A percentile compares a stretch with the other conserved stretches of the same genome.
Evolutionary conservation across 2,329 filamentous ascomycete genomes (phyloP).

Genomic region (Coniochaeta sp.): DNA sequence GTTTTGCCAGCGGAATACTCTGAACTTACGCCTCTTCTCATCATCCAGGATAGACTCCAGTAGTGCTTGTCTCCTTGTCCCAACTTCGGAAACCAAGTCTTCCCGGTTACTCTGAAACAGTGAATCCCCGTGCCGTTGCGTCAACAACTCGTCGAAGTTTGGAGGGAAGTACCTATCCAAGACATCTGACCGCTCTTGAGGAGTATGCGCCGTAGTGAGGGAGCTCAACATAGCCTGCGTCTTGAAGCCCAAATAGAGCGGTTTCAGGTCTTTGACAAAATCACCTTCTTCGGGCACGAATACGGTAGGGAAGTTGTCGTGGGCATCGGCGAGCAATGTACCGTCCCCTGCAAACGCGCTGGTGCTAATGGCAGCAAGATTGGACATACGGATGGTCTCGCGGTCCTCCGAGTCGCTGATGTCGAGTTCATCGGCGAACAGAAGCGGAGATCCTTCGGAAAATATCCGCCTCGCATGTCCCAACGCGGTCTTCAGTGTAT

Average conservation of each 20-base stretch:
- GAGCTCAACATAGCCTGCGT: slow-evolving; percentile 45
- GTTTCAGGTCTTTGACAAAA: slow-evolving; percentile 31
- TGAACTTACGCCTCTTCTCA: slow-evolving; percentile 18
- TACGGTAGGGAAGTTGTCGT: slow-evolving; percentile 37
- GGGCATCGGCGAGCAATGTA: slow-evolving; percentile 31
- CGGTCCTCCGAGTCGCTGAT: slow-evolving; percentile 28
- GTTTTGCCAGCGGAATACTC: not conserved
- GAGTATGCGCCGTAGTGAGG: slow-evolving; percentile 41
- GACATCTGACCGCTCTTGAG: slow-evolving; percentile 30
- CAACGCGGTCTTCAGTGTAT: slow-evolving; percentile 23
- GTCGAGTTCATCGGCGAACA: slow-evolving; percentile 28
- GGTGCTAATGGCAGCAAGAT: slow-evolving; percentile 38
- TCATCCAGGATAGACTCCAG: slow-evolving; percentile 49
- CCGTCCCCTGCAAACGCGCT: slow-evolving; percentile 31
- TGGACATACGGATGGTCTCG: slow-evolving; percentile 37
- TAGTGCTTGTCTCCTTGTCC: slow-evolving; percentile 34
- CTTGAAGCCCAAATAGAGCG: slow-evolving; percentile 39
- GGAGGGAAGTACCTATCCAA: slow-evolving; percentile 49
- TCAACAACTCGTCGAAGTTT: slow-evolving; percentile 44
- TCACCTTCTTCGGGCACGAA: slow-evolving; percentile 31
- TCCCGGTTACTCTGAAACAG: slow-evolving; percentile 19
- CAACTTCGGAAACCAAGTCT: slow-evolving; percentile 30
- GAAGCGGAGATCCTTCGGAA: slow-evolving; percentile 20
- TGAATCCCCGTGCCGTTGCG: slow-evolving; percentile 30
- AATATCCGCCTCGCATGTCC: slow-evolving; percentile 24